A percentile compares a stretch with the other conserved stretches of the same genome.
Conservation (phyloP, 192 early-diverging fungal genomes). For the Backusella macrospora region DNA sequence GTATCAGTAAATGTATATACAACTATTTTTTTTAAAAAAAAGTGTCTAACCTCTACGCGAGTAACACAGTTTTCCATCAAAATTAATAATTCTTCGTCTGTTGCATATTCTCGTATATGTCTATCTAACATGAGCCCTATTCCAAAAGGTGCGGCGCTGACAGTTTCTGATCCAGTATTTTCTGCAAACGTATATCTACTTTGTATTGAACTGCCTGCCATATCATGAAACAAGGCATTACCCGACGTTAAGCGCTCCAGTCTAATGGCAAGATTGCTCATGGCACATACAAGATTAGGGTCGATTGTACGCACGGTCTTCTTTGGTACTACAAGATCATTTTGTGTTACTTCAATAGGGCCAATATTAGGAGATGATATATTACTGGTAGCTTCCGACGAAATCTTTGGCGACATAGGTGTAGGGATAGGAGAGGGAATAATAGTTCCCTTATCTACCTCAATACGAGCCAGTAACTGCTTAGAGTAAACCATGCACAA, state of each 20-base stretch:
- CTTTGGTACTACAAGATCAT: neutral
- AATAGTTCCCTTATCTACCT: constrained; percentile 44
- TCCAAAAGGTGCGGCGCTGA: constrained; percentile 10
- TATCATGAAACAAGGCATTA: constrained; percentile 17
- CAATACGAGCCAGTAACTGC: constrained; percentile 46
- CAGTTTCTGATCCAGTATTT: constrained; percentile 5
- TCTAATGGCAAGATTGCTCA: constrained; percentile 33
- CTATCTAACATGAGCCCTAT: constrained; percentile 20
- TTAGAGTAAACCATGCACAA: constrained; percentile 75
- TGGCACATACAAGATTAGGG: constrained; percentile 24
- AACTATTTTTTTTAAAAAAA: neutral
- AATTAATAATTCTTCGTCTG: constrained; percentile 52
- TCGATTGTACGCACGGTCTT: constrained; percentile 24
- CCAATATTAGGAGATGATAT: neutral
- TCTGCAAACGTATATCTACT: neutral
- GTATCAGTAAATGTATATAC: neutral
- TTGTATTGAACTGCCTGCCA: constrained; percentile 7
- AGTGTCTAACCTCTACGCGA: constrained; percentile 56
- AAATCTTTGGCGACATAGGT: neutral
- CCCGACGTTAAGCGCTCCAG: constrained; percentile 36
- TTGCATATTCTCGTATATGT: constrained; percentile 50
- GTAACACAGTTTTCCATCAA: constrained; percentile 59
- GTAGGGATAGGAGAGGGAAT: constrained; percentile 16
- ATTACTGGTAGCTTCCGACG: neutral
- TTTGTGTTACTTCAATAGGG: neutral